phyloP scores from a whole-genome alignment of 2,329 filamentous ascomycete genomes.

The Pyricularia grisea region DNA sequence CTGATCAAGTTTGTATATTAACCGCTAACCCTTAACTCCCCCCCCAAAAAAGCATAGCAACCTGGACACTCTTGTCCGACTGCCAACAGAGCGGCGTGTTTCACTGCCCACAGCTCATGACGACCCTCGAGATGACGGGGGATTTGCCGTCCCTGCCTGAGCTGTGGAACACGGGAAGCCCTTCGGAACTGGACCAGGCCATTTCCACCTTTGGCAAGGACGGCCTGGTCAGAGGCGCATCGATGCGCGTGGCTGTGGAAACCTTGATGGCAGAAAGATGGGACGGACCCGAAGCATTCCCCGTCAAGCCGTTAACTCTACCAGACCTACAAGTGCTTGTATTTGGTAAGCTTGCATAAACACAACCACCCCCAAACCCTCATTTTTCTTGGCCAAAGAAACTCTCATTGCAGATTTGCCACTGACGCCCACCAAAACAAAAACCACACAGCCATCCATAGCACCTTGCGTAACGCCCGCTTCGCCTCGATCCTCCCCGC shows the following conservation, averaged over 20 bases:
- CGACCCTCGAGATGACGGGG: conserved; percentile 15
- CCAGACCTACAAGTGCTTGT: conserved; percentile 3
- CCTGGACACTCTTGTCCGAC: conserved; percentile 15
- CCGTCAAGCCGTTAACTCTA: not conserved
- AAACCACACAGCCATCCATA: conserved; percentile 1
- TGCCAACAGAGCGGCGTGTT: conserved; percentile 19
- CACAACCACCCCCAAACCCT: not conserved
- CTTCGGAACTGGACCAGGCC: conserved; percentile 10
- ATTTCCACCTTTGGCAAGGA: not conserved
- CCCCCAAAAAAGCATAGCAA: conserved; percentile 11
- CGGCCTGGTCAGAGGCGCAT: not conserved
- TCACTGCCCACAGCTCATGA: conserved; percentile 13
- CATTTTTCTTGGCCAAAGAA: not conserved
- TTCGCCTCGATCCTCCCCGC: conserved; percentile 3
- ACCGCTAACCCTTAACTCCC: not conserved
- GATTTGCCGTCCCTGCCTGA: conserved; percentile 14
- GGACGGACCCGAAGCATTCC: not conserved
- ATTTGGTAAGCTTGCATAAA: not conserved
- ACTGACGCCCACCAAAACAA: not conserved
- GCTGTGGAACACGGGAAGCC: conserved; percentile 16
- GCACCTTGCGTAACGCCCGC: conserved; percentile 1
- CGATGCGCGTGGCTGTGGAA: conserved; percentile 1
- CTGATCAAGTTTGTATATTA: not conserved
- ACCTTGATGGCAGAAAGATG: not conserved
- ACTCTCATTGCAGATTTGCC: not conserved